phyloP scores from a whole-genome alignment of 805 yeast species.

The Pichia gijzeniarum region DNA sequence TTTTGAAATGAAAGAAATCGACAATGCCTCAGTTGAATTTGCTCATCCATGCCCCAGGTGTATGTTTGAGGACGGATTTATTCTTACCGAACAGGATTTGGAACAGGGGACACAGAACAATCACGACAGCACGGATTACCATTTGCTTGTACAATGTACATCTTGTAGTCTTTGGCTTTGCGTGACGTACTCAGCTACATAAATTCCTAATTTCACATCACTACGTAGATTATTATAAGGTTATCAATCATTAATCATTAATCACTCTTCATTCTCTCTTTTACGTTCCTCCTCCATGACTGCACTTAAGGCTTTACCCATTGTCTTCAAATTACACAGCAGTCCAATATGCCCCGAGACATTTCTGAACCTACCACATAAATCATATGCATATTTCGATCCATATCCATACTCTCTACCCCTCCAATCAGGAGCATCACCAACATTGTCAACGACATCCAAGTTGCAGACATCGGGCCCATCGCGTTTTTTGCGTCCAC shows the following conservation, averaged over 20 bases:
- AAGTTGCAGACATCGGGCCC: constrained; percentile 4
- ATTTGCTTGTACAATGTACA: constrained; percentile 69
- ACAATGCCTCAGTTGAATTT: constrained; percentile 22
- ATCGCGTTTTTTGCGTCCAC: constrained; percentile 1
- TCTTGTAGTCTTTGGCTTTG: constrained; percentile 85
- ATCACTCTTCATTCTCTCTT: neutral
- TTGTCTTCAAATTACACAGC: constrained; percentile 63
- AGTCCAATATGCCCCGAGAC: constrained; percentile 73
- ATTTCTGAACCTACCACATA: constrained; percentile 60
- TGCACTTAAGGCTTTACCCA: constrained; percentile 66
- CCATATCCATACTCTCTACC: constrained; percentile 15
- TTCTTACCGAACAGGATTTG: constrained; percentile 54
- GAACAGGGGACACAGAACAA: constrained; percentile 37
- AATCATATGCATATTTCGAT: constrained; percentile 52
- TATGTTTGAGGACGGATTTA: constrained; percentile 37
- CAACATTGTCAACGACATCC: constrained; percentile 4
- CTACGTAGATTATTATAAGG: no score
- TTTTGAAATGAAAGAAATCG: constrained; percentile 34
- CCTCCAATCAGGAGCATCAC: constrained; percentile 8
- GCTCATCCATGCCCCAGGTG: constrained; percentile 57
- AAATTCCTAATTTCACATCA: neutral
- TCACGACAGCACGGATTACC: constrained; percentile 38
- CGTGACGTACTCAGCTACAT: constrained; percentile 44
- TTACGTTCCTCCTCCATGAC: constrained; percentile 51
- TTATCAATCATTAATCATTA: no score